Base-by-base conservation (phyloP, 1,284 basidiomycete species). In the Sporisorium scitamineum region DNA sequence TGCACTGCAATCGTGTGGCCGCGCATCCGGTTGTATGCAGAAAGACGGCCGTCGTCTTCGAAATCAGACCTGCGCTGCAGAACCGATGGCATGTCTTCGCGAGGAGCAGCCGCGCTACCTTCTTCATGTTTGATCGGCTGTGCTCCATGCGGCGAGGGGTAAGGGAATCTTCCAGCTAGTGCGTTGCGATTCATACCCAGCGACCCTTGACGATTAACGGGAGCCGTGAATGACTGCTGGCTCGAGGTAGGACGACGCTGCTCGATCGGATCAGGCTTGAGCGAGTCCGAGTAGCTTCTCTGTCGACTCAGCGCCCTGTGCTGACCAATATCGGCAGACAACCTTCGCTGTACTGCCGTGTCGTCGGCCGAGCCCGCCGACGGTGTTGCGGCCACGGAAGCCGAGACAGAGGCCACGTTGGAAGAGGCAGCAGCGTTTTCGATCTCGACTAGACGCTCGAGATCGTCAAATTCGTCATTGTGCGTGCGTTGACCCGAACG, bases 261-360 rank as follows among this genome's bases (percentile, higher is more conserved):
- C 11, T 61, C 61, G 6, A 20, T 52, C 11, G 51, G 39, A 14
- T 24, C 51, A 9, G 73, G 31, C 32, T 70, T 67, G 42, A 72
- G 56, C 31, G 73, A 76, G 60, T 76, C 73, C 32, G 73, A 76
- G 58, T 76, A 76, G 59, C 73, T 76, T 31, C 73, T 61, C 53
- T 76, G 73, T 50, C 73, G 69, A 34, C 31, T 63, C 5, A 74
- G 59, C 14, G 61, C 31, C 57, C 54, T 63, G 39, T 53, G 54
- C 22, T 42, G 48, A 24, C 32, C 48, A 4, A 32, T n/a, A 24
- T 66, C 61, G 18, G 31, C 54, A 11, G 70, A 51, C 8, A 31
- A 27, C 6, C 52, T 48, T 39, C 52, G 55, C 8, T 39, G 18
- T 5, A 41, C 51, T 16, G 24, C 14, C 6, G 20, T 24, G 6